phyloP scores from a whole-genome alignment of 1,284 basidiomycete species.

The Fomitiporia mediterranea region DNA sequence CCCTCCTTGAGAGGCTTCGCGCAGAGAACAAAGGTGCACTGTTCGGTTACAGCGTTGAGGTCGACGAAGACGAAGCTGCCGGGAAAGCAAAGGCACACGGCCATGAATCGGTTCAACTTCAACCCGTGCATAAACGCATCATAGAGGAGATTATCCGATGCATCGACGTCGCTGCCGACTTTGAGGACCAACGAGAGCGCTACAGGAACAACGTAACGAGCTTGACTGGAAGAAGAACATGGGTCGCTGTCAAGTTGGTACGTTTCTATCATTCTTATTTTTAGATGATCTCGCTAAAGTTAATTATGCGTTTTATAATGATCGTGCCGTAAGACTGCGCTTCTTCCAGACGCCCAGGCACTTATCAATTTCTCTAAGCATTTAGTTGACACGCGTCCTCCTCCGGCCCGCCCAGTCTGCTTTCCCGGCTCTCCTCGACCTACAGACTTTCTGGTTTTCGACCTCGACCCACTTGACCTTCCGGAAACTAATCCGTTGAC shows the following conservation, averaged over 20 bases:
- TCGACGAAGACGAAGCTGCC: constrained; percentile 55
- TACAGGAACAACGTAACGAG: not conserved
- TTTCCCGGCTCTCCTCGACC: constrained; percentile 61
- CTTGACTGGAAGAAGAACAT: constrained; percentile 50
- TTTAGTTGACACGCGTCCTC: constrained; percentile 39
- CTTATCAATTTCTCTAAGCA: constrained; percentile 53
- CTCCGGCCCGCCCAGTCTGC: constrained; percentile 35
- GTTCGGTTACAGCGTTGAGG: constrained; percentile 84
- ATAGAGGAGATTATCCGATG: constrained; percentile 68
- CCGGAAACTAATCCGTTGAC: constrained; percentile 34
- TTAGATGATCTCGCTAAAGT: not conserved
- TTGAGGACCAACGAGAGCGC: constrained; percentile 51
- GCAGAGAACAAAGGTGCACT: constrained; percentile 70
- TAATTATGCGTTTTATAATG: constrained; percentile 1
- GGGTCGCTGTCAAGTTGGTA: constrained; percentile 81
- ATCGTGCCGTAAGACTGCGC: constrained; percentile 45
- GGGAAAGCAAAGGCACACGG: constrained; percentile 25
- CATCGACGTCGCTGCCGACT: constrained; percentile 74
- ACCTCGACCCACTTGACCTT: constrained; percentile 1
- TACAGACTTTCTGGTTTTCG: constrained; percentile 47
- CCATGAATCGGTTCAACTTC: constrained; percentile 23
- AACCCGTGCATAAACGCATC: constrained; percentile 52
- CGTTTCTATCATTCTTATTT: constrained; percentile 24
- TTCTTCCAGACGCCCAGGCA: constrained; percentile 51
- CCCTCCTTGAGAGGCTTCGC: constrained; percentile 60